Evolutionary conservation across 1,284 basidiomycete species (phyloP).

Genomic region (Cryptococcus jaspeensis): DNA sequence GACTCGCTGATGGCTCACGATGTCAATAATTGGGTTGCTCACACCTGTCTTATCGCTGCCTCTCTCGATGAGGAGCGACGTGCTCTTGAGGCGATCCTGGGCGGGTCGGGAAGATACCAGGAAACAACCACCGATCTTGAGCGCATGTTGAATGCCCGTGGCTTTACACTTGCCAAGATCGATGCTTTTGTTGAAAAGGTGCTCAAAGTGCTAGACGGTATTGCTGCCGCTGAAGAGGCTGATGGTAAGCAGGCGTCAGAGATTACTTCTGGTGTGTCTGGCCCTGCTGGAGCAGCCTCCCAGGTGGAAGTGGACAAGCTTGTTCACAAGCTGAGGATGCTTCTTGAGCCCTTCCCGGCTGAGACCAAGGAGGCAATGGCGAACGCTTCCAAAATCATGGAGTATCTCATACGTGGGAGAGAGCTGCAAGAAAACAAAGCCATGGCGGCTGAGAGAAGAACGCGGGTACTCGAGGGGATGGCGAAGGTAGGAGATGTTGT

Average conservation of each 20-base stretch:
- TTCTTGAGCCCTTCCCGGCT: conserved; percentile 27
- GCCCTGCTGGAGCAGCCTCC: conserved; percentile 8
- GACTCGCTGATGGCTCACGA: conserved; percentile 40
- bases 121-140: conserved; percentile 37
- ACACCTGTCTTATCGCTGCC: conserved; percentile 45
- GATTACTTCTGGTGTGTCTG: neutral
- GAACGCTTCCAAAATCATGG: conserved; percentile 33
- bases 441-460: conserved; percentile 40
- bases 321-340: conserved; percentile 25
- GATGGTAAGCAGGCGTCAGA: conserved; percentile 1
- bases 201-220: conserved; percentile 47
- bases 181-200: conserved; percentile 46
- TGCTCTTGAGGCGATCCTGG: conserved; percentile 39
- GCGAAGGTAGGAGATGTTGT: conserved; percentile 46
- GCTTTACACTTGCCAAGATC: conserved; percentile 31
- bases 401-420: conserved; percentile 42
- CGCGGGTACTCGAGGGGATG: conserved; percentile 48
- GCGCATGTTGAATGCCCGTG: conserved; percentile 22
- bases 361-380: conserved; percentile 43
- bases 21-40: conserved; percentile 44
- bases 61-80: conserved; percentile 42
- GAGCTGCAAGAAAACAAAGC: conserved; percentile 44
- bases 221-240: conserved; percentile 41
- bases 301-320: conserved; percentile 16
- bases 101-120: conserved; percentile 41